Percentiles rank a stretch among this genome's conserved stretches.
phyloP scores from a whole-genome alignment of 176 grass and related monocot species.

The Aegilops umbellulata region DNA sequence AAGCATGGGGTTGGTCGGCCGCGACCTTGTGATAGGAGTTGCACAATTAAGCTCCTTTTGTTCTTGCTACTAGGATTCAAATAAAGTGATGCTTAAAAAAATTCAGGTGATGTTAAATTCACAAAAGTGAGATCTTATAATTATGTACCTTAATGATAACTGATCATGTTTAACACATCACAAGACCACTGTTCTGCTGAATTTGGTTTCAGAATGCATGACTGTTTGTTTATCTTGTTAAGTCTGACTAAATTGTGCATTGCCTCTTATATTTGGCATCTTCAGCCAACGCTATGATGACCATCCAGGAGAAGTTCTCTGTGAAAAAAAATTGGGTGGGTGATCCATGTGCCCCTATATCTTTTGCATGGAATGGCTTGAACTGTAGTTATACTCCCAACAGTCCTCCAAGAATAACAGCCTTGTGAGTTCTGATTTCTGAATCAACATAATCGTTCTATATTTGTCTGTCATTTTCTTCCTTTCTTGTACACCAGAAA shows the following conservation, averaged over 20 bases:
- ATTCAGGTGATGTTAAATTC: background rate
- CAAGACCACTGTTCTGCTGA: background rate
- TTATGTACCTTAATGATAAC: background rate
- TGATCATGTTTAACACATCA: background rate
- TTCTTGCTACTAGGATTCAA: background rate
- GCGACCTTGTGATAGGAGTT: background rate
- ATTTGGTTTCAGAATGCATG: background rate
- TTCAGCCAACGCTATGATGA: constrained; percentile 23
- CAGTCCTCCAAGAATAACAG: background rate
- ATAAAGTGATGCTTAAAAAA: background rate
- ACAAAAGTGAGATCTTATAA: background rate
- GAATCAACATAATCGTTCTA: too few relatives aligned
- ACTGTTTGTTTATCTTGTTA: background rate
- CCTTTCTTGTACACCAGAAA: background rate
- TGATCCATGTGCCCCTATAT: constrained; percentile 25
- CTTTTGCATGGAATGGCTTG: constrained; percentile 28
- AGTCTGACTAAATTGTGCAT: background rate
- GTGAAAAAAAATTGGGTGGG: constrained; percentile 35
- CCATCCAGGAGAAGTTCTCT: constrained; percentile 7
- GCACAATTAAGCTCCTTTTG: background rate
- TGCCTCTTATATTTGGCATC: background rate
- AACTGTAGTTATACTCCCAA: constrained; percentile 9
- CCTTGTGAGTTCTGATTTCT: too few relatives aligned
- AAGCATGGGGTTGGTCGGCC: background rate
- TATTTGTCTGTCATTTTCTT: too few relatives aligned